phyloP scores from a whole-genome alignment of 2,329 filamentous ascomycete species.

The Alternaria triticimaculans region DNA sequence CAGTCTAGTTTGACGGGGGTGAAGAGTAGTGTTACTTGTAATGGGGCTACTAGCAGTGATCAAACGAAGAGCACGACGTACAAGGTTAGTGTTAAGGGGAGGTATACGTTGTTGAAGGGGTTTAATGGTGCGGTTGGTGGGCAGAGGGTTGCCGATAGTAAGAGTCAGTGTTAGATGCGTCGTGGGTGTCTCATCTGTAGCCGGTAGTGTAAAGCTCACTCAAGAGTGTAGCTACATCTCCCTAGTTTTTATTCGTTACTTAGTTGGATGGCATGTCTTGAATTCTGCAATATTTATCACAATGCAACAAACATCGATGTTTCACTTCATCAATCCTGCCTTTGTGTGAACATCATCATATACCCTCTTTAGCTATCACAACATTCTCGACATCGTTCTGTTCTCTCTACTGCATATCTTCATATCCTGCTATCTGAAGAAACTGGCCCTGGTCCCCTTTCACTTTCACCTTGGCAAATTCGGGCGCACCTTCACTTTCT shows the following conservation, averaged over 20 bases:
- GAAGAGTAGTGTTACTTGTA: not conserved
- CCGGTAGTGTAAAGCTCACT: accelerated
- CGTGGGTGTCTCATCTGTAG: accelerated
- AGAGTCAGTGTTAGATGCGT: not conserved
- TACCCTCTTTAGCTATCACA: not conserved
- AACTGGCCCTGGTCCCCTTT: not conserved
- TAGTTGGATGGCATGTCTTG: not conserved
- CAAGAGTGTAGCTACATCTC: not conserved
- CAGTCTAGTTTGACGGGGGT: not conserved
- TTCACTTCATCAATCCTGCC: not conserved
- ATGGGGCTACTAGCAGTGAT: not conserved
- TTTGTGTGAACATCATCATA: not conserved
- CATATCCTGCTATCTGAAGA: not conserved
- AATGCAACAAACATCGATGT: not conserved
- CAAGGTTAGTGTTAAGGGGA: not conserved
- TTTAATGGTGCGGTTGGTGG: conserved; percentile 1
- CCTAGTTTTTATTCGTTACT: accelerated
- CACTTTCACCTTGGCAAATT: not conserved
- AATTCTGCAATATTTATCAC: not conserved
- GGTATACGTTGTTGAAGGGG: not conserved
- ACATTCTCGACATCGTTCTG: not conserved
- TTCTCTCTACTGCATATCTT: not conserved
- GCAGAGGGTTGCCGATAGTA: not conserved
- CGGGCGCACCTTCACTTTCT: not conserved
- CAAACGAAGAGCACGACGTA: not conserved